phyloP scores from a whole-genome alignment of 176 grass and related monocot species.

The Aegilops tauschii region DNA sequence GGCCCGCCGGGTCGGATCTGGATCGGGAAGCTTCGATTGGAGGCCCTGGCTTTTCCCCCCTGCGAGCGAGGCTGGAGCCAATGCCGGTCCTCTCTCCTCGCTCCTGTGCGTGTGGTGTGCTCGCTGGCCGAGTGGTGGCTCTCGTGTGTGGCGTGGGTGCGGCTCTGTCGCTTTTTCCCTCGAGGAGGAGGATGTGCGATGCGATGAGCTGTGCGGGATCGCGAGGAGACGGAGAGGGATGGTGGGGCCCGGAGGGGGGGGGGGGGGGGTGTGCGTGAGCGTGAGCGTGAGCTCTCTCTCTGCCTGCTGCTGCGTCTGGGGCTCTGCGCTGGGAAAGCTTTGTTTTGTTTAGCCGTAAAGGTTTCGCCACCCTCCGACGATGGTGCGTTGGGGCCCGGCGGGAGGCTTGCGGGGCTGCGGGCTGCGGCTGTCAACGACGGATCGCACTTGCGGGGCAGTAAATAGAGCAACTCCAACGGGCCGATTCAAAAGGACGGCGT shows the following conservation, averaged over 20 bases:
- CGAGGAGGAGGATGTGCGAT: background rate
- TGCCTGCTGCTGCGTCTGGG: background rate
- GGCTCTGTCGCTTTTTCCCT: background rate
- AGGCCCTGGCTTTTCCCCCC: background rate
- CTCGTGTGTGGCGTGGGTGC: background rate
- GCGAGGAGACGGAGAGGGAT: background rate
- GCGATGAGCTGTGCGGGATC: background rate
- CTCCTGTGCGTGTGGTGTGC: background rate
- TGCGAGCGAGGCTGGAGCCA: background rate
- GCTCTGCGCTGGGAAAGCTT: slow-evolving; percentile 14
- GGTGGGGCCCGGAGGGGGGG: background rate
- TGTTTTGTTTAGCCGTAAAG: slow-evolving; percentile 50
- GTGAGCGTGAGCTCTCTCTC: slow-evolving; percentile 1
- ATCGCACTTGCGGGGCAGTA: background rate
- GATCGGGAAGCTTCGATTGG: background rate
- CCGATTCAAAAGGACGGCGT: too few relatives aligned
- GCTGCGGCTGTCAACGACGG: too few relatives aligned
- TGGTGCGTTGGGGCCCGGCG: background rate
- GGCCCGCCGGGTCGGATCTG: slow-evolving; percentile 1
- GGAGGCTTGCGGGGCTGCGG: too few relatives aligned
- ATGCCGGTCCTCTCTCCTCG: slow-evolving; percentile 11
- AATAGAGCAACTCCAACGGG: too few relatives aligned
- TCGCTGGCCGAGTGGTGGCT: background rate
- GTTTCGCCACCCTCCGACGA: background rate
- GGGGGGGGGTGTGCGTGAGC: background rate